Evolutionary conservation across 2,329 filamentous ascomycete genomes (phyloP).

Genomic region (Pseudocercospora vitis): DNA sequence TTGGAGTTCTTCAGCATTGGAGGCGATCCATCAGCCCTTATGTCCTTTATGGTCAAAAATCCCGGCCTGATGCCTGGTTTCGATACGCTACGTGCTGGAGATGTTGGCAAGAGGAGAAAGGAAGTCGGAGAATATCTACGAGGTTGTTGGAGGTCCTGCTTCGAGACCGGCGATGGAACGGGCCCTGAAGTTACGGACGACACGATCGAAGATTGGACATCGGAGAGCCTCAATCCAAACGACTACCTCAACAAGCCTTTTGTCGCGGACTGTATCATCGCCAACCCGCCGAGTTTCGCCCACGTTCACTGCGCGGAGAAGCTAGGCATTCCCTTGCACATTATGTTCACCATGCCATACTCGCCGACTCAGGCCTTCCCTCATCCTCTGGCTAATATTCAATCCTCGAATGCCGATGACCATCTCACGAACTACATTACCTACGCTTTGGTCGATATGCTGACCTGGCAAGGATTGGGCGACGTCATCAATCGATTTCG

Average conservation of each 20-base stretch:
- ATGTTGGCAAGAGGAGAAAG: constrained; percentile 70
- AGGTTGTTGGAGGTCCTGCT: constrained; percentile 84
- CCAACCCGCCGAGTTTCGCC: constrained; percentile 75
- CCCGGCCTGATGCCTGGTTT: constrained; percentile 82
- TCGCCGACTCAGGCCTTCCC: constrained; percentile 81
- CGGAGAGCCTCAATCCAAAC: constrained; percentile 38
- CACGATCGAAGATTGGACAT: constrained; percentile 52
- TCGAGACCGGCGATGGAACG: constrained; percentile 71
- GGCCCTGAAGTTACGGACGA: constrained; percentile 37
- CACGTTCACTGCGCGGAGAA: constrained; percentile 75
- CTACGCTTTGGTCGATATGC: constrained; percentile 82
- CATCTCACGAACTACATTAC: constrained; percentile 79
- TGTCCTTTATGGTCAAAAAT: constrained; percentile 88
- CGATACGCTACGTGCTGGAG: constrained; percentile 72
- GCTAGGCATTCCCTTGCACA: constrained; percentile 70
- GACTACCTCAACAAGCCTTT: constrained; percentile 61
- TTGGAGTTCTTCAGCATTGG: constrained; percentile 55
- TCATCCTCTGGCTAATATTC: constrained; percentile 81
- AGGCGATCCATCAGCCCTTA: constrained; percentile 51
- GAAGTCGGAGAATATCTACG: constrained; percentile 78
- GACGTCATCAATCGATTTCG: constrained; percentile 90
- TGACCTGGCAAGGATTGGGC: constrained; percentile 89
- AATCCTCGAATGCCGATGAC: constrained; percentile 71
- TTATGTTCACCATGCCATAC: constrained; percentile 98
- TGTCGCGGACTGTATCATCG: constrained; percentile 78